Evolutionary conservation across 257 asterid species (phyloP), one percentile per base, ranked within the genome.

Genomic region (Paraleonurus japonicus): DNA sequence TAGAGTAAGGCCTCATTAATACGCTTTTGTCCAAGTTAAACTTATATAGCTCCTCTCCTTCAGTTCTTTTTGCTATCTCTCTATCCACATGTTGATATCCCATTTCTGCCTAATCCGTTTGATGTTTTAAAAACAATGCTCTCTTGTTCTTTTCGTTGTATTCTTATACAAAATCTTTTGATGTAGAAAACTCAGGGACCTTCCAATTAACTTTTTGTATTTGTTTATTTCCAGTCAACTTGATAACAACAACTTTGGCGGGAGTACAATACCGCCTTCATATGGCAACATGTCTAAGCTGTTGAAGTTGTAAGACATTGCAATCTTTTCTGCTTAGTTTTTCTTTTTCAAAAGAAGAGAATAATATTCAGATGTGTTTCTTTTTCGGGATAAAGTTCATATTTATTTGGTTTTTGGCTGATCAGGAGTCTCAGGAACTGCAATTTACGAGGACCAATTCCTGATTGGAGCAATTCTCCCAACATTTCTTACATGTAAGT

Each of bases 381-480:
- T 8, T 32, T 13, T 71, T 23, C 12, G 48, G 70, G 69, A 59
- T 74, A 19, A 32, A 30, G 28, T 68, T 69, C 20, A 12, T 78
- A 61, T 69, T 57, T 30, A 16, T 68, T 64, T 45, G 43, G 60
- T 68, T 72, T 73, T 81, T 69, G 68, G 41, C 50, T 78, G 17
- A 66, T 75, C 94, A 95, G 99, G 96, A 95, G 98, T 84, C 95
- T 95, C 61, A 86, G 98, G 82, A 95, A 95, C 90, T 95, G 99
- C 85, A 86, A 83, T 81, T 81, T 95, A 85, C 88, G 19, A 79
- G 99, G 99, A 71, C 77, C 87, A 12, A 74, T 95, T 76, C 99
- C 99, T 41, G 80, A 87, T 60, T 84, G 95, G 89, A 86, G 92
- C 85, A 90, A 83, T 75, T 80, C 81, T 72, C 81, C 79, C 10